Base-by-base conservation (phyloP, 2,329 filamentous ascomycete genomes). In the Cladobotryum mycophilum region DNA sequence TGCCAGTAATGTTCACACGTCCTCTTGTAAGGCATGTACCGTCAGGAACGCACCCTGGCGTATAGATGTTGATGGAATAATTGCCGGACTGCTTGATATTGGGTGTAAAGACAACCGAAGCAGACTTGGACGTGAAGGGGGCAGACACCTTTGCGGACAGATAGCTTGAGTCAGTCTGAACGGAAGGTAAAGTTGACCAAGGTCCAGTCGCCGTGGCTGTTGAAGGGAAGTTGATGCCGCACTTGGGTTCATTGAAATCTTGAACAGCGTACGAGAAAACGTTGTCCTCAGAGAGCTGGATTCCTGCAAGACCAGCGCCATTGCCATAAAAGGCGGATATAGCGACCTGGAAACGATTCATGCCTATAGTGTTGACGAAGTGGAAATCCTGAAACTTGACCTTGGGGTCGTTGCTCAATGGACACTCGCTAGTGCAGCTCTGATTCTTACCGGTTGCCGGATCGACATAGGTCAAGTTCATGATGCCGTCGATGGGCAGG, bases 381-480 rank as follows among this genome's bases (percentile, higher is more conserved):
- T 82, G 79, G 64, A 97, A 99, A 61, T 99, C 93, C 67, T 96
- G 91, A 59, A 81, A 95, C 46, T 76, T 68, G 45, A 84, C 67
- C 5, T 76, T 79, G 15, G 76, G 70, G 61, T 89, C 82, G 62
- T 83, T 76, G 55, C 87, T 89, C 44, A 99, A 77, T n/a, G 91
- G 88, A 61, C 93, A 99, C 61, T 82, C 78, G 54, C 83, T 85
- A 48, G 91, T 89, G 70, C 93, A 99, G 51, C 79, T 84, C 30
- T 74, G 70, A 49, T 85, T 84, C 46, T 80, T 72, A 22, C 86
- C 86, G 2, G 81, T 86, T 37, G 65, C 73, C 20, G 86, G 85
- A 62, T 97, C 89, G 56, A 84, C 84, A 60, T 93, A 97, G 36
- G 90, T 95, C 63, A 99, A 78, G 69, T 97, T 96, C 84, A 99